Conservation (phyloP, 768 basidiomycete species). For the Phylloporus scabripes region DNA sequence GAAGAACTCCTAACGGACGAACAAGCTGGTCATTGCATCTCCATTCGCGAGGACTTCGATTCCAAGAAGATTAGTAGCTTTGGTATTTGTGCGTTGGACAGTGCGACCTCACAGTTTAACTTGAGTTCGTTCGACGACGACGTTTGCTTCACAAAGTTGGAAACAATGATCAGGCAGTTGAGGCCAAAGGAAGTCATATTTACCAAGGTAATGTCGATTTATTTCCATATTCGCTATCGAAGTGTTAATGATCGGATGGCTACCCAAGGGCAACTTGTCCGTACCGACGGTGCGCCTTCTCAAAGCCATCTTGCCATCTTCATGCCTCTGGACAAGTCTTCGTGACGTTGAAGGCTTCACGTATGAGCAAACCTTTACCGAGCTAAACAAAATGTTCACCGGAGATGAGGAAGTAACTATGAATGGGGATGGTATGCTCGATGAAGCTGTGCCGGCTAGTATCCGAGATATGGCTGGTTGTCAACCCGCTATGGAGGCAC, state of each 20-base stretch:
- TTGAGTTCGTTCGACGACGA: constrained; percentile 89
- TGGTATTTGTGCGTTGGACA: constrained; percentile 89
- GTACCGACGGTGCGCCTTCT: constrained; percentile 78
- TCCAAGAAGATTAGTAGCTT: constrained; percentile 50
- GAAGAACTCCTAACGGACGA: constrained; percentile 84
- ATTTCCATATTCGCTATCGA: neutral
- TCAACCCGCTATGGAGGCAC: constrained; percentile 67
- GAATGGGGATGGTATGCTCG: constrained; percentile 38
- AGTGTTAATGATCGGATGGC: neutral
- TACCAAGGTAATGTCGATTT: constrained; percentile 56
- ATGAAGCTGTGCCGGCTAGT: constrained; percentile 51
- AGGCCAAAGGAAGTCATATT: constrained; percentile 89
- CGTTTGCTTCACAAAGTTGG: constrained; percentile 84
- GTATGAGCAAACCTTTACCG: constrained; percentile 63
- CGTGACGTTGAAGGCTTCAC: constrained; percentile 77
- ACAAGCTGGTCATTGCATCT: constrained; percentile 91
- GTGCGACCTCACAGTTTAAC: constrained; percentile 93
- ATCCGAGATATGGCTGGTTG: constrained; percentile 70
- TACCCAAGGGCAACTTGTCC: constrained; percentile 72
- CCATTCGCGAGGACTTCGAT: constrained; percentile 60
- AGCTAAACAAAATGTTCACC: constrained; percentile 64
- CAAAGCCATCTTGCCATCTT: constrained; percentile 70
- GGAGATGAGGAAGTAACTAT: constrained; percentile 39
- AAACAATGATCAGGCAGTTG: constrained; percentile 89
- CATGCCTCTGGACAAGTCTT: constrained; percentile 86